phyloP scores from a whole-genome alignment of 164 flowering plant species.

The Tetrastigma voinierianum region DNA sequence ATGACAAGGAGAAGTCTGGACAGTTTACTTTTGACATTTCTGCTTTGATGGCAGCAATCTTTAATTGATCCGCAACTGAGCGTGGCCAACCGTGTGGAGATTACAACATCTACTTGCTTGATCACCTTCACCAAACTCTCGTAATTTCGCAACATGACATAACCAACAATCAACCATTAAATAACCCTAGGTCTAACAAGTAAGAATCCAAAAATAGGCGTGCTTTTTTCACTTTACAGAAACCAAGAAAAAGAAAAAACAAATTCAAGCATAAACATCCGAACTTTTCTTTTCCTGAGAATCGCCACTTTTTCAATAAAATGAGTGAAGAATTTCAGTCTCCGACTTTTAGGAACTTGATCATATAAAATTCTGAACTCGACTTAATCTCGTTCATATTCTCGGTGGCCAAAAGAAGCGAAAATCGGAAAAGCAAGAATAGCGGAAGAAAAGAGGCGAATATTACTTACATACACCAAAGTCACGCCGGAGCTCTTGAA shows the following conservation, averaged over 20 bases:
- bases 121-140: too few species aligned
- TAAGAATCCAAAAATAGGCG: not conserved
- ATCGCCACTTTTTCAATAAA: too few species aligned
- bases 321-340: too few species aligned
- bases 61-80: slow-evolving; percentile 26
- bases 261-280: too few species aligned
- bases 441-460: not conserved
- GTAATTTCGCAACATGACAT: slow-evolving; percentile 7
- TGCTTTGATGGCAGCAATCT: slow-evolving; percentile 38
- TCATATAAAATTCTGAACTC: not conserved
- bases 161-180: slow-evolving; percentile 37
- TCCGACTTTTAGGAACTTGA: not conserved
- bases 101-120: slow-evolving; percentile 47
- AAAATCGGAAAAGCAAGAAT: not conserved
- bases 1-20: too few species aligned
- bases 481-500: slow-evolving; percentile 16
- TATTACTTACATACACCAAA: slow-evolving; percentile 18
- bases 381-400: not conserved
- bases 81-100: slow-evolving; percentile 32
- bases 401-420: not conserved
- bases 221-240: not conserved
- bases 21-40: slow-evolving; percentile 31
- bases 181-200: slow-evolving; percentile 26
- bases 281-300: too few species aligned
- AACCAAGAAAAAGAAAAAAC: too few species aligned